Percentiles rank a stretch among this genome's conserved stretches.
Conservation (phyloP, 1,284 basidiomycete genomes). For the Papiliotrema laurentii region DNA sequence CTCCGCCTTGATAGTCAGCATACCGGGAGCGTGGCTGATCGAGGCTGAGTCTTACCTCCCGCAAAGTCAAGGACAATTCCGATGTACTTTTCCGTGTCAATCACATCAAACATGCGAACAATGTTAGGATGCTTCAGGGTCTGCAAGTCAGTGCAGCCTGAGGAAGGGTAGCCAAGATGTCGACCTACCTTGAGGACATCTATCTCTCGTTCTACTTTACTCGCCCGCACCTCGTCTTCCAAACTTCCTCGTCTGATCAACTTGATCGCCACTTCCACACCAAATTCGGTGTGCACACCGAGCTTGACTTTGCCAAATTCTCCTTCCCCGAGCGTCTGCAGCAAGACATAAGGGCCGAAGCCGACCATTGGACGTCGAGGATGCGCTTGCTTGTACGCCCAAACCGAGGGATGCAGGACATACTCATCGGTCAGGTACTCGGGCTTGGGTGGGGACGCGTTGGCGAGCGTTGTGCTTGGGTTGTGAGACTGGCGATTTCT, state of each 20-base stretch:
- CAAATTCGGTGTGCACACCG: constrained; percentile 88
- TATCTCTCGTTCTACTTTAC: constrained; percentile 96
- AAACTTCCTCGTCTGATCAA: constrained; percentile 91
- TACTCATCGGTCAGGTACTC: constrained; percentile 46
- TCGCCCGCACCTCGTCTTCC: constrained; percentile 78
- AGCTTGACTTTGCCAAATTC: constrained; percentile 99
- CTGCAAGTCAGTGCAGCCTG: constrained; percentile 49
- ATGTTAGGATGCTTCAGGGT: constrained; percentile 96
- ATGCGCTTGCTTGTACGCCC: constrained; percentile 77
- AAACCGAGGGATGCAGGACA: constrained; percentile 69
- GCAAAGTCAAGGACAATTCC: constrained; percentile 99
- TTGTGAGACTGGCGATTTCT: constrained; percentile 44
- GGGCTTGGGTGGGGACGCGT: constrained; percentile 31
- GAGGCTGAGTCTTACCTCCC: constrained; percentile 60
- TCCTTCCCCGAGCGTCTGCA: constrained; percentile 94
- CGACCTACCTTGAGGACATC: constrained; percentile 81
- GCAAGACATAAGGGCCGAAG: constrained; percentile 89
- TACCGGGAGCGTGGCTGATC: too few species aligned
- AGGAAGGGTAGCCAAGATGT: neutral
- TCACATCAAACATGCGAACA: constrained; percentile 95
- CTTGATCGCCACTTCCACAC: constrained; percentile 99
- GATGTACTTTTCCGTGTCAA: constrained; percentile 99
- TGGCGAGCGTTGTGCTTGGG: constrained; percentile 25
- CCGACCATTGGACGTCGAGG: constrained; percentile 81
- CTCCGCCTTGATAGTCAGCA: constrained; percentile 61